These are phyloP conservation scores for Forsythia viridissima DNA, from an alignment of 257 asterid species.

Conservation along the genomic window DNA sequence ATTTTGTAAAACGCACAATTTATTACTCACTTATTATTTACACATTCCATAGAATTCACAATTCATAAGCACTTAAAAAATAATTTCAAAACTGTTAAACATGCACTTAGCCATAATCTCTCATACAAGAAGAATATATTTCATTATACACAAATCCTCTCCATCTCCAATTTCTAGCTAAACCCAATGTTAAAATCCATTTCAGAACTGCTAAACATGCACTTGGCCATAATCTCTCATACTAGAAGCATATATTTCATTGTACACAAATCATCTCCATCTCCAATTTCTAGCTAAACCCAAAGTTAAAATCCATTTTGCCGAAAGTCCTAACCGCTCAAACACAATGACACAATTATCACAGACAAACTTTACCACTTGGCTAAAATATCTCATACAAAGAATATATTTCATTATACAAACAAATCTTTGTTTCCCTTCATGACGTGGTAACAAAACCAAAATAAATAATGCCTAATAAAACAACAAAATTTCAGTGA, in stretches of 20 bases:
- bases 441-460: slow-evolving; percentile 28
- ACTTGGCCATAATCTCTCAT: too few species aligned
- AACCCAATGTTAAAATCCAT: neutral
- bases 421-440: slow-evolving; percentile 13
- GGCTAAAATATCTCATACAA: slow-evolving; percentile 29
- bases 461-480: slow-evolving; percentile 30
- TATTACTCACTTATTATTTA: too few species aligned
- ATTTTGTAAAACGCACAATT: too few species aligned
- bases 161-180: neutral
- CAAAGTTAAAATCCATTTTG: neutral
- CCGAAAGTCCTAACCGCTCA: neutral
- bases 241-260: neutral
- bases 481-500: slow-evolving; percentile 29
- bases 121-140: too few species aligned
- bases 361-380: neutral
- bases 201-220: too few species aligned
- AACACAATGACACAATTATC: neutral
- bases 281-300: neutral
- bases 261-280: neutral
- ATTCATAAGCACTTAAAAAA: too few species aligned
- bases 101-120: too few species aligned
- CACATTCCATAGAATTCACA: too few species aligned
- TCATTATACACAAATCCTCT: neutral
- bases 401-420: slow-evolving; percentile 34
- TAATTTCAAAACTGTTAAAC: too few species aligned